Evolutionary conservation across 2,329 filamentous ascomycete species (phyloP).

Genomic region (Tolypocladium tropicale): DNA sequence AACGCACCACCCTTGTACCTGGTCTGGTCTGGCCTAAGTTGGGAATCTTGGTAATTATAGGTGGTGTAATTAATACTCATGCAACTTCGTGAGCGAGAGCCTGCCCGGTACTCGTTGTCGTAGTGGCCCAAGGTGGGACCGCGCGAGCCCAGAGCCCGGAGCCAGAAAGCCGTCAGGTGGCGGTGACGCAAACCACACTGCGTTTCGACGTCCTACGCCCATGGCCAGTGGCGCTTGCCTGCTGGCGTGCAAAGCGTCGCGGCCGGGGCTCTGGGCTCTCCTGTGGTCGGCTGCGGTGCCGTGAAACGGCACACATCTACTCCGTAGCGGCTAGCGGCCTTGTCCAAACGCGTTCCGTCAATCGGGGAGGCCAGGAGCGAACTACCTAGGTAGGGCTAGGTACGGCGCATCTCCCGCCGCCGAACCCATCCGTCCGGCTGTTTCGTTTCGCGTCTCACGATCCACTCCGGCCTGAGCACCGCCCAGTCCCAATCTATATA

Average conservation of each 20-base stretch:
- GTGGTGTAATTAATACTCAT: too few species aligned
- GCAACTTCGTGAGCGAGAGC: too few species aligned
- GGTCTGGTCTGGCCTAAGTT: too few species aligned
- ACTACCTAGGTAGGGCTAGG: background rate
- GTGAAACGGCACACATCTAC: background rate
- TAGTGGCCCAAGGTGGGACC: background rate
- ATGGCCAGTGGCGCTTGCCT: background rate
- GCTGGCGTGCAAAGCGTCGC: background rate
- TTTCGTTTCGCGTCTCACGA: slow-evolving; percentile 1
- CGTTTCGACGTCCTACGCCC: background rate
- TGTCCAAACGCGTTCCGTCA: background rate
- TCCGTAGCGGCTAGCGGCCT: background rate
- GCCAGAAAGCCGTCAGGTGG: too few species aligned
- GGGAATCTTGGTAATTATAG: too few species aligned
- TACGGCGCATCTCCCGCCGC: background rate
- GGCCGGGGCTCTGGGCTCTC: background rate
- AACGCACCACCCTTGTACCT: too few species aligned
- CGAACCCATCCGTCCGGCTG: background rate
- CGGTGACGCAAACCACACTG: background rate
- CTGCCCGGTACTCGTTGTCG: too few species aligned
- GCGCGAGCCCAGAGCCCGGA: background rate
- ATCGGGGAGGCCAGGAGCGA: background rate
- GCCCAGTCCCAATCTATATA: background rate
- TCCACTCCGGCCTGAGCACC: background rate
- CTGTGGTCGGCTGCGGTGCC: background rate